These are phyloP conservation scores for Lactifluus pinguis DNA, from an alignment of 768 basidiomycete species.

Conservation along the genomic window DNA sequence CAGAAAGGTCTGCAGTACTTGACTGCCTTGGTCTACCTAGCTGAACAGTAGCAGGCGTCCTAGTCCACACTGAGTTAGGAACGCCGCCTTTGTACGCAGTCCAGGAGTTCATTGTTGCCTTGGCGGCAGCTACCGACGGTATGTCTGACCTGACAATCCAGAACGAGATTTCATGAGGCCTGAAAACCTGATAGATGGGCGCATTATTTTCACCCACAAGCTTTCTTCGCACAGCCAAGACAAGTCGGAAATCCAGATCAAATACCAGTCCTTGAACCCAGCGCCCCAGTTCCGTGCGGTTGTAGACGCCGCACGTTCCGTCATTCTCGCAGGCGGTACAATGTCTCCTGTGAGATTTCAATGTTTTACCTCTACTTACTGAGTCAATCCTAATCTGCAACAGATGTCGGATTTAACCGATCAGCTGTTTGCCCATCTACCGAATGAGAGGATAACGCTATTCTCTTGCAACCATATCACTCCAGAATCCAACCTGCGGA, in stretches of 20 bases:
- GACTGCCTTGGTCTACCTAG: background rate
- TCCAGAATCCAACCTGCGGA: slow-evolving; percentile 66
- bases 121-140: slow-evolving; percentile 78
- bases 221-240: slow-evolving; percentile 32
- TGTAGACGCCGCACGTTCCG: slow-evolving; percentile 66
- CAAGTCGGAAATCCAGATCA: slow-evolving; percentile 43
- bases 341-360: slow-evolving; percentile 80
- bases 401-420: slow-evolving; percentile 82
- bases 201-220: slow-evolving; percentile 43
- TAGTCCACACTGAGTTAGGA: background rate
- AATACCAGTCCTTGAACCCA: slow-evolving; percentile 91
- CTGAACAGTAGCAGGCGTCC: background rate
- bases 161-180: background rate
- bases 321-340: slow-evolving; percentile 93
- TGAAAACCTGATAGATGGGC: slow-evolving; percentile 48
- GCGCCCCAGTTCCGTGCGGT: slow-evolving; percentile 80
- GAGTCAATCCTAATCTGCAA: background rate
- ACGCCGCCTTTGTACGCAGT: slow-evolving; percentile 71
- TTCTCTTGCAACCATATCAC: slow-evolving; percentile 94
- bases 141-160: background rate
- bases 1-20: slow-evolving; percentile 19
- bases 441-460: slow-evolving; percentile 51
- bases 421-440: slow-evolving; percentile 68
- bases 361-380: background rate
- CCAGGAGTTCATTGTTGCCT: slow-evolving; percentile 67